Percentiles rank a stretch among this genome's conserved stretches.
These are phyloP conservation scores for Entamoeba histolytica DNA, from an alignment of 208 protist genomes.

Conservation along the genomic window DNA sequence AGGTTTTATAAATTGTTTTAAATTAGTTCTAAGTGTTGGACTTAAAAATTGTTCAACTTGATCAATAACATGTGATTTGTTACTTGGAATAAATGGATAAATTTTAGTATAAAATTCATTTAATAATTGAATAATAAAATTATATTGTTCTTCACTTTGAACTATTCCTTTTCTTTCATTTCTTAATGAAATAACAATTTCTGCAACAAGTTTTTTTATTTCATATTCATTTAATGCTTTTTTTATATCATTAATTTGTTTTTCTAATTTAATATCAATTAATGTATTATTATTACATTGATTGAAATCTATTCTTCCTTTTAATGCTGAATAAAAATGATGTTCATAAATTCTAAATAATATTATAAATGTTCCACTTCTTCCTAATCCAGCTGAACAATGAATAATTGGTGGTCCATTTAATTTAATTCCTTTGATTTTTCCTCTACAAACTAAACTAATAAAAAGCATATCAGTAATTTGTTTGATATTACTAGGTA, in stretches of 20 bases:
- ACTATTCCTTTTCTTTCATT: not conserved
- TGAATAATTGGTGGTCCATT: not conserved
- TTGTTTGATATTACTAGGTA: not conserved
- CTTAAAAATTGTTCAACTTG: no score
- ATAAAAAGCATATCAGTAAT: not conserved
- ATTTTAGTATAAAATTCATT: no score
- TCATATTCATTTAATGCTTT: not conserved
- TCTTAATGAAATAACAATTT: not conserved
- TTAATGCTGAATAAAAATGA: not conserved
- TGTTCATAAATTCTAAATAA: not conserved
- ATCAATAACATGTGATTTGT: no score
- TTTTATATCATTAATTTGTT: not conserved
- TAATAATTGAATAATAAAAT: not conserved
- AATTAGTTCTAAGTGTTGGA: no score
- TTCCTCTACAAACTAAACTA: not conserved
- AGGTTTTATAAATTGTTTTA: no score
- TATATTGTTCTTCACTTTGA: not conserved
- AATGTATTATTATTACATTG: not conserved
- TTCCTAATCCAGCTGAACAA: not conserved
- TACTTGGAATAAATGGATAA: no score
- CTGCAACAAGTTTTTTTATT: not conserved
- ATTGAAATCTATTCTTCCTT: not conserved
- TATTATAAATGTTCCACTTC: not conserved
- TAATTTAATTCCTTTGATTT: not conserved
- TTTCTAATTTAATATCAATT: not conserved